Percentiles rank a stretch among this genome's conserved stretches.
Evolutionary conservation across 2,329 filamentous ascomycete genomes (phyloP).

Genomic region (Cladosporium velox): DNA sequence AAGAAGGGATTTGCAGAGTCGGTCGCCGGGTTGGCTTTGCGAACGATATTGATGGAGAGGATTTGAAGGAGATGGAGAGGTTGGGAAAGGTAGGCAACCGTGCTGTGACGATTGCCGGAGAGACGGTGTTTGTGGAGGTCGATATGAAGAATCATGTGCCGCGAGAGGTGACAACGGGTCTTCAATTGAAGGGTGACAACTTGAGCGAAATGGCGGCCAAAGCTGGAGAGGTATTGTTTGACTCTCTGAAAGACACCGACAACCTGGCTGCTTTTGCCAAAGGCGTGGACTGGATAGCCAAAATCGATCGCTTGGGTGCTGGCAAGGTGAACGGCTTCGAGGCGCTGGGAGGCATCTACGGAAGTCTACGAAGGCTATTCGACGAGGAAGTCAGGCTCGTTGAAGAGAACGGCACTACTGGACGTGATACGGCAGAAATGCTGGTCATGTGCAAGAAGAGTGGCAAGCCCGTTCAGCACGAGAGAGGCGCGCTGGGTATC

Average conservation of each 20-base stretch:
- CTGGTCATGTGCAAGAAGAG: slow-evolving; percentile 68
- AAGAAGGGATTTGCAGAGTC: slow-evolving; percentile 72
- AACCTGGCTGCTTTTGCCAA: slow-evolving; percentile 67
- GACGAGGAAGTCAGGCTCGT: slow-evolving; percentile 58
- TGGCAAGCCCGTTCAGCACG: slow-evolving; percentile 72
- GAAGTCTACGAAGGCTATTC: slow-evolving; percentile 69
- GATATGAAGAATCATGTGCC: slow-evolving; percentile 33
- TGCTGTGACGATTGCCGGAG: slow-evolving; percentile 41
- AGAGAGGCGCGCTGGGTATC: slow-evolving; percentile 65
- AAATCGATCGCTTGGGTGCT: slow-evolving; percentile 69
- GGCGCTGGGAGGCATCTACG: slow-evolving; percentile 72
- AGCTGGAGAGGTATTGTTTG: slow-evolving; percentile 66
- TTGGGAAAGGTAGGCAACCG: slow-evolving; percentile 34
- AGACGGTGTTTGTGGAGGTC: slow-evolving; percentile 39
- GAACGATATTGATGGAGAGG: slow-evolving; percentile 39
- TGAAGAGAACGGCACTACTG: background rate
- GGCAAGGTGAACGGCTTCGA: slow-evolving; percentile 75
- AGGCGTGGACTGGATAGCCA: slow-evolving; percentile 70
- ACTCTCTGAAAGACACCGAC: slow-evolving; percentile 62
- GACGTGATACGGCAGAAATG: slow-evolving; percentile 39
- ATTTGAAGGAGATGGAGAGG: slow-evolving; percentile 23
- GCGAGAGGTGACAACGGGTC: slow-evolving; percentile 54
- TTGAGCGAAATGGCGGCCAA: slow-evolving; percentile 62
- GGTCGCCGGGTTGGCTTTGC: slow-evolving; percentile 66
- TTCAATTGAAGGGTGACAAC: slow-evolving; percentile 58